Percentiles rank a stretch among this genome's conserved stretches.
Evolutionary conservation across 1,284 basidiomycete species (phyloP).

Genomic region (Boletus albobrunnescens): DNA sequence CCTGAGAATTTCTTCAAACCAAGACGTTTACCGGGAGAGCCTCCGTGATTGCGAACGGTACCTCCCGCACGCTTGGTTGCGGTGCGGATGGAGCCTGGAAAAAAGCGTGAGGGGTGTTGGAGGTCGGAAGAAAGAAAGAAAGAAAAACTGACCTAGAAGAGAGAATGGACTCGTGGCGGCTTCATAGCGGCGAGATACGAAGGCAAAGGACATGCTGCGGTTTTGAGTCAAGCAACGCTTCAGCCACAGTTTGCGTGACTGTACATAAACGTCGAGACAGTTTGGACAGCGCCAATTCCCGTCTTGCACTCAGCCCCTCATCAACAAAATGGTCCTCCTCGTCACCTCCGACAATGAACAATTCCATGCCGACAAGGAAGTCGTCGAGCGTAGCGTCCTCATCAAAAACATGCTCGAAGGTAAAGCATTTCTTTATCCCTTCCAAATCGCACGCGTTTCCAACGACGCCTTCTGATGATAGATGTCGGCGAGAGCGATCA

Average conservation of each 20-base stretch:
- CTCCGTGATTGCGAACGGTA: slow-evolving; percentile 85
- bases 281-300: background rate
- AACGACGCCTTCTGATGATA: too few relatives aligned
- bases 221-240: background rate
- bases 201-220: slow-evolving; percentile 30
- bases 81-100: slow-evolving; percentile 69
- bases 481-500: slow-evolving; percentile 92
- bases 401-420: slow-evolving; percentile 99
- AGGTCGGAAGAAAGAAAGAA: too few relatives aligned
- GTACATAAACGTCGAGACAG: slow-evolving; percentile 6
- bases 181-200: slow-evolving; percentile 41
- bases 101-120: slow-evolving; percentile 10
- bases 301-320: slow-evolving; percentile 5
- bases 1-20: slow-evolving; percentile 95
- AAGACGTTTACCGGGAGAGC: slow-evolving; percentile 85
- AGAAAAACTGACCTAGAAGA: slow-evolving; percentile 40
- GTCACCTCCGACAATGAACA: slow-evolving; percentile 94
- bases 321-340: slow-evolving; percentile 68
- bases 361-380: slow-evolving; percentile 91
- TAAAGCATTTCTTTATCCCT: slow-evolving; percentile 36
- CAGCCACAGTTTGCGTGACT: slow-evolving; percentile 15
- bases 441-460: slow-evolving; percentile 11
- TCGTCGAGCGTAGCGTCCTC: slow-evolving; percentile 91
- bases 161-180: slow-evolving; percentile 46
- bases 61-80: slow-evolving; percentile 95